Evolutionary conservation across 2,329 filamentous ascomycete genomes (phyloP), one percentile per base, ranked within the genome.

Genomic region (Cordyceps javanica): DNA sequence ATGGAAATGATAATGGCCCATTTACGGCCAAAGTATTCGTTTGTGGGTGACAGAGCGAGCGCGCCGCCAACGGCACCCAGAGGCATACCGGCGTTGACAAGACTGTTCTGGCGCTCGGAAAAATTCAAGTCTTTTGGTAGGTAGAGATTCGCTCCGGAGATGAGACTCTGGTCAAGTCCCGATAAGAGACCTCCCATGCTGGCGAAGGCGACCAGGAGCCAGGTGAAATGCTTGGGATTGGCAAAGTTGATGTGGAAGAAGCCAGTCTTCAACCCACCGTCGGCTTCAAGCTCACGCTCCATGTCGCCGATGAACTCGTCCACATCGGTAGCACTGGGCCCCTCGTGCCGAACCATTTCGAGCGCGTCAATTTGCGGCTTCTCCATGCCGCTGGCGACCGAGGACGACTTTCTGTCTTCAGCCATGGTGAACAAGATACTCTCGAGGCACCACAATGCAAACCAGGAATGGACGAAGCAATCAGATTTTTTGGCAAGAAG

Each of bases 171-270:
- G 66, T 90, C 87, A 21, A 90, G 77, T 60, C 87, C 87, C 1
- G 85, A 88, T 0, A 90, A 79, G 23, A 90, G 73, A 67, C 87
- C 87, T 51, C 87, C 87, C 84, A 90, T 88, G 16, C 83, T 87
- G n/a, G 87, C 87, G 63, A 90, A 90, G 1, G 78, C 82, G 45
- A 88, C 85, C 14, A 89, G 77, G 16, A 87, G 71, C 75, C 80
- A 87, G 26, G 86, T 90, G 68, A 89, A 90, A 57, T 71, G 66
- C 65, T 83, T 81, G 0, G 85, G 83, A 67, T 88, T 79, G 52
- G 75, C 76, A 71, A 88, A 84, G 36, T 80, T 71, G 44, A 87
- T 61, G 41, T 86, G 74, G 65, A 84, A 82, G 60, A 76, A 73
- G 39, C 73, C 70, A 26, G 66, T 71, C 25, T 69, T 66, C 1